Percentiles rank a stretch among this genome's conserved stretches.
Evolutionary conservation across 768 basidiomycete species (phyloP).

Genomic region (Strobilomyces confusus): DNA sequence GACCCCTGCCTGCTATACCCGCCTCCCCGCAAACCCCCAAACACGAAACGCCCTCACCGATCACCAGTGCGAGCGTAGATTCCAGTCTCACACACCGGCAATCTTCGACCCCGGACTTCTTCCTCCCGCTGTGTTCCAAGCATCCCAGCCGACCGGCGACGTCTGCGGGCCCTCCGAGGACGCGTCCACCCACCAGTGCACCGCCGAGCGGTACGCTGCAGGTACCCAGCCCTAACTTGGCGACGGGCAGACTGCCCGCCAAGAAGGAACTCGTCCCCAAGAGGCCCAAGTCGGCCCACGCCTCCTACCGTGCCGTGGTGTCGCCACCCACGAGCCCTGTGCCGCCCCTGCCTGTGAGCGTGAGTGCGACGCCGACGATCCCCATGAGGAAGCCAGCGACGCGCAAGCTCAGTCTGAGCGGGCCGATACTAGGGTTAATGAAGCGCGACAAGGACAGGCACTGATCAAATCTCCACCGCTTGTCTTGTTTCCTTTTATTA

Average conservation of each 20-base stretch:
- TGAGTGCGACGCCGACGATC: conserved; percentile 12
- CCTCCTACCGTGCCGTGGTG: conserved; percentile 17
- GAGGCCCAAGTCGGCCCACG: conserved; percentile 28
- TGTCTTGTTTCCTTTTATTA: background rate
- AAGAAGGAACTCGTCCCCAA: background rate
- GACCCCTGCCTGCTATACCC: conserved; percentile 31
- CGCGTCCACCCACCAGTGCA: conserved; percentile 1
- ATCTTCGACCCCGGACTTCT: conserved; percentile 5
- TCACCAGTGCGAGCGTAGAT: conserved; percentile 18
- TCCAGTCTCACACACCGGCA: conserved; percentile 11
- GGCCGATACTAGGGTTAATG: conserved; percentile 54
- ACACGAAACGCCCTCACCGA: conserved; percentile 14
- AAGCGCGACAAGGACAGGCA: conserved; percentile 50
- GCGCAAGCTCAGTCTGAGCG: conserved; percentile 67
- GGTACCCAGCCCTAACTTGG: background rate
- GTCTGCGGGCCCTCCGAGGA: conserved; percentile 30
- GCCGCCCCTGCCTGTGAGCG: conserved; percentile 18
- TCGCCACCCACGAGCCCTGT: conserved; percentile 14
- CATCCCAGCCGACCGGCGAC: conserved; percentile 37
- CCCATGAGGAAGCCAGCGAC: conserved; percentile 37
- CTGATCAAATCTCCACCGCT: conserved; percentile 15
- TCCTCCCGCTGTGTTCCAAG: conserved; percentile 9
- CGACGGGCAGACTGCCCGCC: conserved; percentile 2
- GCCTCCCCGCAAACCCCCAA: conserved; percentile 26
- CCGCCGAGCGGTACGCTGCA: background rate